Evolutionary conservation across 2,329 filamentous ascomycete species (phyloP).

Genomic region (Alternaria brassicicola): DNA sequence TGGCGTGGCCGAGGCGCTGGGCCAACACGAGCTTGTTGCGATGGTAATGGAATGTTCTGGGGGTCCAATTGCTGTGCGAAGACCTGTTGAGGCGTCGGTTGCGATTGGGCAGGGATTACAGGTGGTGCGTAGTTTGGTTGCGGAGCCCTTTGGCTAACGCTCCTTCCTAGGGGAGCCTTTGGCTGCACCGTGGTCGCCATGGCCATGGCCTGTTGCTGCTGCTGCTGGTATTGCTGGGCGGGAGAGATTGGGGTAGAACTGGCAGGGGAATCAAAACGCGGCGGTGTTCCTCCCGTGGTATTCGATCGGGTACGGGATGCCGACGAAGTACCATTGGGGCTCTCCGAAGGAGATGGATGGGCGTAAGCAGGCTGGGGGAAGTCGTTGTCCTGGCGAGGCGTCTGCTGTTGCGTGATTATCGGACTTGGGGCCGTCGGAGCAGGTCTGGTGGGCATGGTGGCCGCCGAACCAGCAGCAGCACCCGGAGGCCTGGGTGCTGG

Average conservation of each 20-base stretch:
- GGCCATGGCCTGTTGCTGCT: constrained; percentile 82
- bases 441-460: constrained; percentile 62
- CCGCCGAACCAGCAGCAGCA: constrained; percentile 49
- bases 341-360: constrained; percentile 50
- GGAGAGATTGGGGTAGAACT: constrained; percentile 46
- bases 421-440: constrained; percentile 63
- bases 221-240: constrained; percentile 69
- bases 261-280: constrained; percentile 55
- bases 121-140: constrained; percentile 40
- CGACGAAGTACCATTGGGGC: constrained; percentile 43
- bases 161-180: constrained; percentile 74
- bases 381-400: constrained; percentile 48
- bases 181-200: constrained; percentile 72
- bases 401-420: constrained; percentile 35
- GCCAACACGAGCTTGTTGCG: constrained; percentile 58
- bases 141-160: constrained; percentile 69
- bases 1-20: constrained; percentile 74
- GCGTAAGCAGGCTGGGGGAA: constrained; percentile 52
- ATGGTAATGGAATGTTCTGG: constrained; percentile 53
- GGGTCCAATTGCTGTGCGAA: constrained; percentile 50
- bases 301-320: constrained; percentile 52
- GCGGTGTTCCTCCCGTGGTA: constrained; percentile 49
- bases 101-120: constrained; percentile 52
- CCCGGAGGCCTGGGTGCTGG: constrained; percentile 87
- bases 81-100: constrained; percentile 59